Evolutionary conservation across 495 filamentous ascomycete genomes (phyloP).

Genomic region (Neohortaea acidophila): DNA sequence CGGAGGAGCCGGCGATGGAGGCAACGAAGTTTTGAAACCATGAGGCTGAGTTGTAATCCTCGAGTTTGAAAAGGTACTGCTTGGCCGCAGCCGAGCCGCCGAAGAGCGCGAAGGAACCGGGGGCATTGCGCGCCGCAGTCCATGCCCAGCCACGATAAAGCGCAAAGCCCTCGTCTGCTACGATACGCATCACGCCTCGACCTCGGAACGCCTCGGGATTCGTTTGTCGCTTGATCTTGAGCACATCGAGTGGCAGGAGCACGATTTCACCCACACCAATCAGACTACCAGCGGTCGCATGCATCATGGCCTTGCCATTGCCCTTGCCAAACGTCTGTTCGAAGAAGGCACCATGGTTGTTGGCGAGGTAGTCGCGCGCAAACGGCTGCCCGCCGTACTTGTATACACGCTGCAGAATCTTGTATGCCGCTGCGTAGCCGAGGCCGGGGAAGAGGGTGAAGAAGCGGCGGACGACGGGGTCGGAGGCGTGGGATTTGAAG

Average conservation of each 20-base stretch:
- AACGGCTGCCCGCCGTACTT: slow-evolving; percentile 98
- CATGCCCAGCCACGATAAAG: slow-evolving; percentile 93
- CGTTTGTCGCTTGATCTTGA: slow-evolving; percentile 99
- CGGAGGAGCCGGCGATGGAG: slow-evolving; percentile 82
- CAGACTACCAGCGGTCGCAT: slow-evolving; percentile 84
- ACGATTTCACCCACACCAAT: slow-evolving; percentile 97
- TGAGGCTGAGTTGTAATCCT: slow-evolving; percentile 86
- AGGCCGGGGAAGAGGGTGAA: slow-evolving; percentile 92
- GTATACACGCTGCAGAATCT: slow-evolving; percentile 93
- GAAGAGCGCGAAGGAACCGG: slow-evolving; percentile 97
- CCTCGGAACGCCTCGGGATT: slow-evolving; percentile 97
- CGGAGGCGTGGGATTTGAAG: slow-evolving; percentile 80
- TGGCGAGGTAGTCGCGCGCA: slow-evolving; percentile 75
- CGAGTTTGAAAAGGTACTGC: slow-evolving; percentile 74
- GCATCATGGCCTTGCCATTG: slow-evolving; percentile 95
- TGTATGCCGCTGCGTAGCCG: slow-evolving; percentile 95
- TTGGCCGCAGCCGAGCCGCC: slow-evolving; percentile 97
- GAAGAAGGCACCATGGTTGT: slow-evolving; percentile 66
- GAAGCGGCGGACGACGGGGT: slow-evolving; percentile 51
- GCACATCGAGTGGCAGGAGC: slow-evolving; percentile 82
- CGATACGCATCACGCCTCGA: slow-evolving; percentile 75
- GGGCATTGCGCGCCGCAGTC: slow-evolving; percentile 94
- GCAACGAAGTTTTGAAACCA: slow-evolving; percentile 97
- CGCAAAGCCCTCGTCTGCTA: slow-evolving; percentile 87
- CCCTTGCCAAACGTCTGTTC: slow-evolving; percentile 85